Percentiles rank a stretch among this genome's conserved stretches.
phyloP scores from a whole-genome alignment of 1,284 basidiomycete genomes.

The Inonotus obliquus region DNA sequence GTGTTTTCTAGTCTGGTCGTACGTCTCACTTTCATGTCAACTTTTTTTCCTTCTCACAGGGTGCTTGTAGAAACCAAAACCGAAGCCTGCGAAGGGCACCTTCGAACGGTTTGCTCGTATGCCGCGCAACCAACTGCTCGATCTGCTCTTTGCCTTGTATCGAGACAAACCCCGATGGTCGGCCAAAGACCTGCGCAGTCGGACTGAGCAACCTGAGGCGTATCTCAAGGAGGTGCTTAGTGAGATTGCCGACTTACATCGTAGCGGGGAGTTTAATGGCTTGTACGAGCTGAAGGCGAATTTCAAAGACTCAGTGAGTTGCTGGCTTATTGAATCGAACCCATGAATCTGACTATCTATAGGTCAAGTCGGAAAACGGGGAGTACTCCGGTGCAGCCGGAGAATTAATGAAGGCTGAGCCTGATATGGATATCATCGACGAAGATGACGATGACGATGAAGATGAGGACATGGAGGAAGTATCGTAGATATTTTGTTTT shows the following conservation, averaged over 20 bases:
- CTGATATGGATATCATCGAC: conserved; percentile 37
- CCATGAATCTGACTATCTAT: background rate
- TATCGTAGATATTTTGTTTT: conserved; percentile 19
- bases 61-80: conserved; percentile 49
- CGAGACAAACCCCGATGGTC: conserved; percentile 79
- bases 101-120: conserved; percentile 89
- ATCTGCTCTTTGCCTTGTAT: conserved; percentile 81
- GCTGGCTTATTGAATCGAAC: background rate
- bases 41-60: background rate
- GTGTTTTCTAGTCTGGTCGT: conserved; percentile 59
- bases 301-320: conserved; percentile 41
- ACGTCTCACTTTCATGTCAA: conserved; percentile 26
- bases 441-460: conserved; percentile 36
- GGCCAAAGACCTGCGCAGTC: conserved; percentile 74
- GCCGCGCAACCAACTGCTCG: conserved; percentile 84
- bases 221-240: conserved; percentile 86
- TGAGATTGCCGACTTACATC: conserved; percentile 79
- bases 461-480: conserved; percentile 43
- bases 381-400: conserved; percentile 42
- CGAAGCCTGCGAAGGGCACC: conserved; percentile 58
- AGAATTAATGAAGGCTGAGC: conserved; percentile 22
- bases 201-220: conserved; percentile 86
- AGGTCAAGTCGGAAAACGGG: conserved; percentile 49
- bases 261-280: conserved; percentile 72
- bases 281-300: conserved; percentile 66